phyloP scores from a whole-genome alignment of 768 basidiomycete genomes.

The Podaxis pistillaris region DNA sequence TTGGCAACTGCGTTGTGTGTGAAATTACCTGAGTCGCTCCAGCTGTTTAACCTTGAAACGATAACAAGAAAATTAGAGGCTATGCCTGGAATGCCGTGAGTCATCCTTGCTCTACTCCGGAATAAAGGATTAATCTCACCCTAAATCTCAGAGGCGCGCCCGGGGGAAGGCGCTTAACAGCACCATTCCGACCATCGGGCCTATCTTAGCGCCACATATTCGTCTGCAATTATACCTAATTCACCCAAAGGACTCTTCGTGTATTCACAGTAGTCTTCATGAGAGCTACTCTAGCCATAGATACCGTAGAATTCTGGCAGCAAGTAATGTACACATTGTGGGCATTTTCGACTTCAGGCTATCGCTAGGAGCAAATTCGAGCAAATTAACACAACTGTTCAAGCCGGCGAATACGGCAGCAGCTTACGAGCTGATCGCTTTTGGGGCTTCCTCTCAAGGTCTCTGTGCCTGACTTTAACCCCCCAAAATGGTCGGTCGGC shows the following conservation, averaged over 20 bases:
- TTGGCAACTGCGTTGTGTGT: not conserved
- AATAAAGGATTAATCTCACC: no score
- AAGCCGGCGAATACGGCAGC: not conserved
- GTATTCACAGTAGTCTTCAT: no score
- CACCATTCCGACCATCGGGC: no score
- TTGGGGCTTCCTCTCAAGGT: not conserved
- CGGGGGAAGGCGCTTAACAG: no score
- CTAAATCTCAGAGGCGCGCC: no score
- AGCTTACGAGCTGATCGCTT: not conserved
- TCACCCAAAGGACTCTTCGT: no score
- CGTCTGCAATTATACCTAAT: no score
- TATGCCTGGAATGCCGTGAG: not conserved
- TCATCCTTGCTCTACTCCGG: not conserved
- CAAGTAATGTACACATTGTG: not conserved
- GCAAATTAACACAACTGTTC: not conserved
- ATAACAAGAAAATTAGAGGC: not conserved
- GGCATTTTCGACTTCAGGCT: not conserved
- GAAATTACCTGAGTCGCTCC: not conserved
- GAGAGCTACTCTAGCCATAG: no score
- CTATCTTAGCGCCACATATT: no score
- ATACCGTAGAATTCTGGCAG: not conserved
- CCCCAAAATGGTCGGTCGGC: not conserved
- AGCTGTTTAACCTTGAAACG: not conserved
- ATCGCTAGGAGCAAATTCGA: not conserved
- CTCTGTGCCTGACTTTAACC: slow-evolving; percentile 4